Evolutionary conservation across 306 rosid genomes (phyloP).

Genomic region (Inga leiocalycina): DNA sequence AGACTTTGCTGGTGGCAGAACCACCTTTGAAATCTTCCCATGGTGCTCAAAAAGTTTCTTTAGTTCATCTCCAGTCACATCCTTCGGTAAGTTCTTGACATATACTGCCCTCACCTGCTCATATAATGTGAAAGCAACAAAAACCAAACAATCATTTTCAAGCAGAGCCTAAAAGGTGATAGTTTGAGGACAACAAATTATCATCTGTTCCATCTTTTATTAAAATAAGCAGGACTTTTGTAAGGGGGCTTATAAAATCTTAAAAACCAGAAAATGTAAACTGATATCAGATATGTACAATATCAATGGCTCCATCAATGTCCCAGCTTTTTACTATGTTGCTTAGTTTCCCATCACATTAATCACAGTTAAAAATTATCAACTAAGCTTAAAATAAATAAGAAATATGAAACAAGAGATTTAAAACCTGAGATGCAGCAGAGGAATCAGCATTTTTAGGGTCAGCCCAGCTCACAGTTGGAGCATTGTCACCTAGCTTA

Average conservation of each 20-base stretch:
- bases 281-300: background rate
- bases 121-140: constrained; percentile 11
- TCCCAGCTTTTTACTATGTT: constrained; percentile 15
- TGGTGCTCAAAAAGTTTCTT: constrained; percentile 90
- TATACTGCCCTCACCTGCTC: constrained; percentile 90
- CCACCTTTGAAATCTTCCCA: constrained; percentile 95
- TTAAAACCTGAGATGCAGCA: constrained; percentile 84
- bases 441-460: constrained; percentile 93
- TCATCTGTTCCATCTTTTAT: background rate
- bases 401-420: background rate
- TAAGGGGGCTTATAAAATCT: constrained; percentile 2
- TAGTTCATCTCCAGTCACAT: constrained; percentile 89
- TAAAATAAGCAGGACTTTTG: constrained; percentile 5
- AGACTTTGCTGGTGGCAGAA: constrained; percentile 85
- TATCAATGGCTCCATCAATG: background rate
- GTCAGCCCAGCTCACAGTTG: constrained; percentile 99
- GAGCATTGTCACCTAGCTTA: constrained; percentile 87
- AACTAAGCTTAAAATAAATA: constrained; percentile 19
- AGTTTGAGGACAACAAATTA: constrained; percentile 3
- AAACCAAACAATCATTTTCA: background rate
- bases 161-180: background rate
- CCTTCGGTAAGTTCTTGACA: constrained; percentile 86
- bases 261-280: background rate
- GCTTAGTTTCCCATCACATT: constrained; percentile 8
- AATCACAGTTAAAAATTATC: constrained; percentile 30